Conservation (phyloP, 495 filamentous ascomycete genomes). For the Cladorrhinum samala region DNA sequence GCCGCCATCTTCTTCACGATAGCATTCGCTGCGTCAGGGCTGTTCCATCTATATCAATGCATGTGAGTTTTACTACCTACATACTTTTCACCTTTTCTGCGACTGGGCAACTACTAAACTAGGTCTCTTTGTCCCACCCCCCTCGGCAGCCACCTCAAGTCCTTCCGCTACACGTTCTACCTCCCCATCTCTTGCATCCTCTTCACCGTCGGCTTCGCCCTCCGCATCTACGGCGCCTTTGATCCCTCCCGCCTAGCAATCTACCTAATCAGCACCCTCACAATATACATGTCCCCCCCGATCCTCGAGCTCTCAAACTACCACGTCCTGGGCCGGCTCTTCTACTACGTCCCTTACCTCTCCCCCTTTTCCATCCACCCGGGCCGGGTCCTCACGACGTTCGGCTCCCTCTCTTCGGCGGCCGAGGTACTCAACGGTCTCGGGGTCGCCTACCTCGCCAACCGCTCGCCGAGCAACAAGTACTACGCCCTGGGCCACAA, state of each 20-base stretch:
- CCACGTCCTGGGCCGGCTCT: slow-evolving; percentile 65
- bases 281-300: slow-evolving; percentile 61
- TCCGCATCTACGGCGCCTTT: slow-evolving; percentile 52
- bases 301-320: slow-evolving; percentile 72
- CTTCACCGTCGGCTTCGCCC: slow-evolving; percentile 53
- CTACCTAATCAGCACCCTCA: slow-evolving; percentile 54
- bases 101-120: background rate
- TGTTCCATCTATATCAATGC: slow-evolving; percentile 57
- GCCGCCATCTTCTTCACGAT: slow-evolving; percentile 62
- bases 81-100: background rate
- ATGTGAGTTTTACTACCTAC: slow-evolving; percentile 51
- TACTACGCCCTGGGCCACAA: slow-evolving; percentile 49
- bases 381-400: slow-evolving; percentile 69
- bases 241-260: slow-evolving; percentile 50
- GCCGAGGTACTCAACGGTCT: slow-evolving; percentile 64
- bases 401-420: slow-evolving; percentile 54
- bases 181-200: slow-evolving; percentile 34
- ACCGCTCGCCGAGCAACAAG: slow-evolving; percentile 37
- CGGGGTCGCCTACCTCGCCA: slow-evolving; percentile 58
- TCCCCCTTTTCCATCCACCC: slow-evolving; percentile 76
- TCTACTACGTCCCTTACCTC: slow-evolving; percentile 74
- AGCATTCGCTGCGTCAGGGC: slow-evolving; percentile 55
- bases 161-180: slow-evolving; percentile 35
- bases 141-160: slow-evolving; percentile 44
- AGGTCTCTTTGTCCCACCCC: slow-evolving; percentile 35